A percentile compares a stretch with the other conserved stretches of the same genome.
Conservation (phyloP, 1,284 basidiomycete species). For the Agroathelia rolfsii region DNA sequence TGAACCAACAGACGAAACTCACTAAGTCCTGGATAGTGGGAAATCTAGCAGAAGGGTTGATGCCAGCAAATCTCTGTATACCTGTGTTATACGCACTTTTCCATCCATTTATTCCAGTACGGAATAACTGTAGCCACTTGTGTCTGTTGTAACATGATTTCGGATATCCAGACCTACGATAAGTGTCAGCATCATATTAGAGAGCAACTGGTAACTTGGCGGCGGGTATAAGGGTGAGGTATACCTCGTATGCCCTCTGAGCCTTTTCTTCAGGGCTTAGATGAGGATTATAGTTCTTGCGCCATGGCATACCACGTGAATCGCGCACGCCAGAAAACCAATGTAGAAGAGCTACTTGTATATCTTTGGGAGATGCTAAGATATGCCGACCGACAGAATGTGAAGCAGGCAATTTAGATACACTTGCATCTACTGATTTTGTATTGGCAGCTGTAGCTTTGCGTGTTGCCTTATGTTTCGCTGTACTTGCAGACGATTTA, state of each 20-base stretch:
- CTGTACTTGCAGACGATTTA: too few species aligned
- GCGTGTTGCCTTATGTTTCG: too few species aligned
- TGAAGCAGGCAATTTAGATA: slow-evolving; percentile 9
- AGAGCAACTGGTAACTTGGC: too few species aligned
- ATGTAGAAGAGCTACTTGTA: slow-evolving; percentile 38
- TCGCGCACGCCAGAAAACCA: slow-evolving; percentile 66
- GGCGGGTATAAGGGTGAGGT: slow-evolving; percentile 3
- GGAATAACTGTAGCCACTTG: slow-evolving; percentile 85
- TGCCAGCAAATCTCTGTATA: slow-evolving; percentile 8
- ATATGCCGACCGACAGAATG: slow-evolving; percentile 26
- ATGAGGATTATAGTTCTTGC: slow-evolving; percentile 53
- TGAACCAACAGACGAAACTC: slow-evolving; percentile 14
- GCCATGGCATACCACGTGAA: slow-evolving; percentile 78
- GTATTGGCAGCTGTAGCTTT: too few species aligned
- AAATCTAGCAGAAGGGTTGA: slow-evolving; percentile 56
- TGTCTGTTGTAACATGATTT: slow-evolving; percentile 98
- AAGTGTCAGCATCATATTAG: slow-evolving; percentile 1
- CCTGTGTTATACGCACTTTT: slow-evolving; percentile 36
- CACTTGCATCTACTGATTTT: too few species aligned
- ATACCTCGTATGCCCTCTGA: slow-evolving; percentile 74
- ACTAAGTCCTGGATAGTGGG: slow-evolving; percentile 77
- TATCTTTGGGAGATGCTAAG: slow-evolving; percentile 24
- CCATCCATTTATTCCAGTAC: slow-evolving; percentile 83
- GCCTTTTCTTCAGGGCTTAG: slow-evolving; percentile 41
- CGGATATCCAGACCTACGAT: slow-evolving; percentile 79